Evolutionary conservation across 805 yeast genomes (phyloP).

Genomic region (Cyberlindnera amylophila): DNA sequence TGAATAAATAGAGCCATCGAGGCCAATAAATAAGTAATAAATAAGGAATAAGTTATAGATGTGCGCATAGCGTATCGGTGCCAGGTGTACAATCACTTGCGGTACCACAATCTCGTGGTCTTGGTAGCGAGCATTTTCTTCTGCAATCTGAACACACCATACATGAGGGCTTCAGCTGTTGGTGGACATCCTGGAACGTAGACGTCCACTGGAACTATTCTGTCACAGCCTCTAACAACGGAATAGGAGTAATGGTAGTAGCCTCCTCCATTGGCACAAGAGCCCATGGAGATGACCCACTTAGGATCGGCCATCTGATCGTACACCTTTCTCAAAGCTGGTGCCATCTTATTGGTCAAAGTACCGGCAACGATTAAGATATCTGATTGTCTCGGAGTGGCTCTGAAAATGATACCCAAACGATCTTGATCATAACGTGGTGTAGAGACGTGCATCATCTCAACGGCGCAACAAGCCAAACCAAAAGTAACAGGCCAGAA

Average conservation of each 20-base stretch:
- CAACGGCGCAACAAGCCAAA: constrained; percentile 90
- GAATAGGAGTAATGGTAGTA: constrained; percentile 87
- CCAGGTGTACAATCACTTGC: constrained; percentile 36
- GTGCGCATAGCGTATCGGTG: background rate
- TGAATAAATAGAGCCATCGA: background rate
- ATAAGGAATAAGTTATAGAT: background rate
- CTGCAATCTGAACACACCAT: constrained; percentile 84
- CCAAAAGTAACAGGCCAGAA: constrained; percentile 95
- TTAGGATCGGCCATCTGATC: constrained; percentile 95
- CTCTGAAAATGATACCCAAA: constrained; percentile 88
- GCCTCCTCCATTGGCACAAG: constrained; percentile 93
- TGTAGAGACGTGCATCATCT: constrained; percentile 91
- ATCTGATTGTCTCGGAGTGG: constrained; percentile 90
- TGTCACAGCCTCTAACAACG: constrained; percentile 86
- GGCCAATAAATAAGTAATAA: background rate
- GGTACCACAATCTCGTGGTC: constrained; percentile 83
- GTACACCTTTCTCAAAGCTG: constrained; percentile 86
- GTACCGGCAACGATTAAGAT: constrained; percentile 92
- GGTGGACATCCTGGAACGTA: constrained; percentile 95
- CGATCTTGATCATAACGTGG: constrained; percentile 92
- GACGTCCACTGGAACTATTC: constrained; percentile 84
- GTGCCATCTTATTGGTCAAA: constrained; percentile 89
- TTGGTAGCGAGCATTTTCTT: constrained; percentile 84
- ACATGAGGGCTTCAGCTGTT: constrained; percentile 85
- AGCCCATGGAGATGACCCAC: constrained; percentile 94